Conservation (phyloP, 2,329 filamentous ascomycete species). For the Exophiala aquamarina region DNA sequence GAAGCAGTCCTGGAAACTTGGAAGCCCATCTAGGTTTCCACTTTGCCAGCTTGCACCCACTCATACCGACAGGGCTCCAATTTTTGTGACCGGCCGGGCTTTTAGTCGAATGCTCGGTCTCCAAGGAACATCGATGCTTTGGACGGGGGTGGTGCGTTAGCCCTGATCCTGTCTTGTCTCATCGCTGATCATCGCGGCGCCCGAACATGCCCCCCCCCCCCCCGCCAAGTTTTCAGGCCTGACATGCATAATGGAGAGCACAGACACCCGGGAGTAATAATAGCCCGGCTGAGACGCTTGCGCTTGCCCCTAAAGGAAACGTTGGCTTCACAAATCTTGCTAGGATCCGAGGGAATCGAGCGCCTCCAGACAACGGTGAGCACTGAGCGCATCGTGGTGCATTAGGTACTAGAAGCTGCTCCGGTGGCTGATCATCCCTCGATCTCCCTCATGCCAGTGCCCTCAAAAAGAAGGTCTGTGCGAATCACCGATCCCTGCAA, state of each 20-base stretch:
- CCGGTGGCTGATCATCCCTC: too few species aligned
- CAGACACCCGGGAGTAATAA: slow-evolving; percentile 1
- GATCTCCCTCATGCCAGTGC: too few species aligned
- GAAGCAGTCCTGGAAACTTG: slow-evolving; percentile 4
- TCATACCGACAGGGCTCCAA: not conserved
- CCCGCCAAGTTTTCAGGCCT: slow-evolving; percentile 9
- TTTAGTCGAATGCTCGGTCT: too few species aligned
- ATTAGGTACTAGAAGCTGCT: too few species aligned
- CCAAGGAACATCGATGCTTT: too few species aligned
- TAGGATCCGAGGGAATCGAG: too few species aligned
- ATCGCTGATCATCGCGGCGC: slow-evolving; percentile 21
- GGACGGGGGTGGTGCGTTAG: not conserved
- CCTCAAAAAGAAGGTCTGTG: too few species aligned
- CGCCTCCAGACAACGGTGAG: too few species aligned
- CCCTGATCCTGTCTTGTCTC: slow-evolving; percentile 20
- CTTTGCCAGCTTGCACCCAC: slow-evolving; percentile 4
- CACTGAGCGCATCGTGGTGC: too few species aligned
- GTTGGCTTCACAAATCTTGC: too few species aligned
- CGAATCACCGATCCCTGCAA: too few species aligned
- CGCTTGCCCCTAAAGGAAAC: slow-evolving; percentile 14
- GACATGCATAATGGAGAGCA: slow-evolving; percentile 26
- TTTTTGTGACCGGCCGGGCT: not conserved
- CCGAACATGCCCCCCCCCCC: slow-evolving; percentile 1
- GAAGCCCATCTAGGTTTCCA: slow-evolving; percentile 3
- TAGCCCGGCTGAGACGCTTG: slow-evolving; percentile 13